Evolutionary conservation across 208 protist genomes (phyloP), one percentile per base, ranked within the genome.

Genomic region (Trypanosomatidae sp.): DNA sequence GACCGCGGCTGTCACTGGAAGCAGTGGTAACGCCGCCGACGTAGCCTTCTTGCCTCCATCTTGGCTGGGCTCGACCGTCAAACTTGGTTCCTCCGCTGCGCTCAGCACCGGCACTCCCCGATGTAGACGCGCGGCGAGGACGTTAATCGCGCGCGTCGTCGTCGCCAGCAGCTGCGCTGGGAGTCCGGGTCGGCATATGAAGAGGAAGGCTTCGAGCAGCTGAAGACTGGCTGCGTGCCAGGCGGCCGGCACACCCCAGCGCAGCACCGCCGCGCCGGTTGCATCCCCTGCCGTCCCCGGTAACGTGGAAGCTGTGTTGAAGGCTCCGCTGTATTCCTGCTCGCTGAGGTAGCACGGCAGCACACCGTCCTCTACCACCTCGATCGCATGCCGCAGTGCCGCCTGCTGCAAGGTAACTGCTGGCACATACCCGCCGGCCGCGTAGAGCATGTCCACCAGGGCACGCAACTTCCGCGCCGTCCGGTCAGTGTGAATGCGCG

Each of bases 291-390:
- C 50, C 28, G 64, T 68, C 64, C 64, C 64, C 8, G 43, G 44
- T 15, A 53, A 52, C n/a, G 64, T 6, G 9, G 64, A 53, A 49
- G 65, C 62, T 19, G 76, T 53, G 7, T 49, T 66, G 64, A 80
- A 71, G 13, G 30, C 65, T 22, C 71, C 69, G 13, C 66, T 66
- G 39, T 50, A 33, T 66, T 80, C 76, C 13, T 41, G 28, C 46
- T 73, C 65, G 49, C 56, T 76, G 19, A 41, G 13, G 59, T 76
- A 80, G 65, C 70, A 75, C 7, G 76, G 76, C 71, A 93, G 77
- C 36, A 93, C 68, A 28, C 86, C 89, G 8, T 70, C 62, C 19
- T 84, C 68, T 25, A 93, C 65, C 30, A 93, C 82, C 68, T 93
- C 89, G 71, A 84, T 65, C 7, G 76, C 66, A 66, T 87, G 87